Evolutionary conservation across 495 filamentous ascomycete species (phyloP).

Genomic region (Penicillium egyptiacum): DNA sequence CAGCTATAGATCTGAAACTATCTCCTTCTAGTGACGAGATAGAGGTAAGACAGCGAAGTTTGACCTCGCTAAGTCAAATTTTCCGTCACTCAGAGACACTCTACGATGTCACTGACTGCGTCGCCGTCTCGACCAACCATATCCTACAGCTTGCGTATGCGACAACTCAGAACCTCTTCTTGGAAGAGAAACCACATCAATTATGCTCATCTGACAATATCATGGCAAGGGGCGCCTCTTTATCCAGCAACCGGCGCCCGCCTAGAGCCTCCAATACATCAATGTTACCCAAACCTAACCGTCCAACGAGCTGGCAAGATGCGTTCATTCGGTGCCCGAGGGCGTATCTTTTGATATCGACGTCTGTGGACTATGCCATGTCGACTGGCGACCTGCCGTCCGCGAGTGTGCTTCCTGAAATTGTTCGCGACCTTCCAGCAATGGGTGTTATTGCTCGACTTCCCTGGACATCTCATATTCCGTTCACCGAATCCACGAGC

Average conservation of each 20-base stretch:
- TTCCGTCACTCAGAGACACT: slow-evolving; percentile 32
- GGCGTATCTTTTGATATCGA: slow-evolving; percentile 38
- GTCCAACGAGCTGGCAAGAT: slow-evolving; percentile 32
- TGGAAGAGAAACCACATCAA: slow-evolving; percentile 10
- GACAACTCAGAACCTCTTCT: slow-evolving; percentile 33
- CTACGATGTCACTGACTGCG: slow-evolving; percentile 39
- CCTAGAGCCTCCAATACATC: background rate
- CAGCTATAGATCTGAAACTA: slow-evolving; percentile 39
- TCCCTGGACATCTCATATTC: slow-evolving; percentile 24
- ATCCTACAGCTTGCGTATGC: slow-evolving; percentile 35
- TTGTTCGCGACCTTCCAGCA: slow-evolving; percentile 26
- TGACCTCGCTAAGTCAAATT: slow-evolving; percentile 31
- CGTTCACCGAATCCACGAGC: background rate
- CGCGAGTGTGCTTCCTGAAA: slow-evolving; percentile 25
- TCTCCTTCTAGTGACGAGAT: slow-evolving; percentile 27
- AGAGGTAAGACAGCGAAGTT: slow-evolving; percentile 20
- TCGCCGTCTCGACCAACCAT: slow-evolving; percentile 33
- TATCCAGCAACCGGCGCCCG: background rate
- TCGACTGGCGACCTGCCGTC: slow-evolving; percentile 30
- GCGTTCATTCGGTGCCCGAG: slow-evolving; percentile 34
- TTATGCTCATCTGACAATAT: background rate
- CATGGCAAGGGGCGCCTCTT: background rate
- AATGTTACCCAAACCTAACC: background rate
- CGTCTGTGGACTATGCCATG: slow-evolving; percentile 33
- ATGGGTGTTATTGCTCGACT: slow-evolving; percentile 26